Conservation (phyloP, 768 basidiomycete genomes). For the Lactarius trivialis region DNA sequence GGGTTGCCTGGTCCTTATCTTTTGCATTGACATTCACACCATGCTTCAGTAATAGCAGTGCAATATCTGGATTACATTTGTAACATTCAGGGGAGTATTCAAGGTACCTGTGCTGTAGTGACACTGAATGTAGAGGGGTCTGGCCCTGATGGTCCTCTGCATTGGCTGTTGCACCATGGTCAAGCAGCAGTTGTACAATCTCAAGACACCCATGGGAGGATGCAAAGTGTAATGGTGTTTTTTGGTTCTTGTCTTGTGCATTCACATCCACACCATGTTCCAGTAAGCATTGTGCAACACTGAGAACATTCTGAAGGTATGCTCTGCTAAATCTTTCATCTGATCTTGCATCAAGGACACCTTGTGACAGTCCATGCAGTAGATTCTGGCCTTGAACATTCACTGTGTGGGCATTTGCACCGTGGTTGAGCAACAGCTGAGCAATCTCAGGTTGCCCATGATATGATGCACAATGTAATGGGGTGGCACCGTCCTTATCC, state of each 20-base stretch:
- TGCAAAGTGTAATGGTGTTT: background rate
- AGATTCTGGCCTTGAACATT: background rate
- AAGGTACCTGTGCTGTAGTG: rapidly evolving
- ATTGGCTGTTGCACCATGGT: too few relatives aligned
- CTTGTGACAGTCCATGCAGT: background rate
- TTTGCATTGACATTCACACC: background rate
- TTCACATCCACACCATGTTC: background rate
- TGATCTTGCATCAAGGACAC: too few relatives aligned
- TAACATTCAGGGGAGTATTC: too few relatives aligned
- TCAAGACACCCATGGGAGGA: background rate
- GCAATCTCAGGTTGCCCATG: too few relatives aligned
- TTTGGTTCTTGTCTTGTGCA: background rate
- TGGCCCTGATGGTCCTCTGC: background rate
- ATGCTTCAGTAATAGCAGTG: background rate
- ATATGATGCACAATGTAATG: too few relatives aligned
- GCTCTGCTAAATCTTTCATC: too few relatives aligned
- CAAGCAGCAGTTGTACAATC: background rate
- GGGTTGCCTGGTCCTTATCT: background rate
- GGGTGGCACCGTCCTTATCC: too few relatives aligned
- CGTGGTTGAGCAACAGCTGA: background rate
- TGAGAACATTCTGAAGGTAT: too few relatives aligned
- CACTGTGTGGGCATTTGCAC: background rate
- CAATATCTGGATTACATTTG: background rate
- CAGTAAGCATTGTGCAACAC: background rate
- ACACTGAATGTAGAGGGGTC: background rate